These are phyloP conservation scores for Cercospora canescens DNA, from an alignment of 2,329 filamentous ascomycete species.

Conservation along the genomic window DNA sequence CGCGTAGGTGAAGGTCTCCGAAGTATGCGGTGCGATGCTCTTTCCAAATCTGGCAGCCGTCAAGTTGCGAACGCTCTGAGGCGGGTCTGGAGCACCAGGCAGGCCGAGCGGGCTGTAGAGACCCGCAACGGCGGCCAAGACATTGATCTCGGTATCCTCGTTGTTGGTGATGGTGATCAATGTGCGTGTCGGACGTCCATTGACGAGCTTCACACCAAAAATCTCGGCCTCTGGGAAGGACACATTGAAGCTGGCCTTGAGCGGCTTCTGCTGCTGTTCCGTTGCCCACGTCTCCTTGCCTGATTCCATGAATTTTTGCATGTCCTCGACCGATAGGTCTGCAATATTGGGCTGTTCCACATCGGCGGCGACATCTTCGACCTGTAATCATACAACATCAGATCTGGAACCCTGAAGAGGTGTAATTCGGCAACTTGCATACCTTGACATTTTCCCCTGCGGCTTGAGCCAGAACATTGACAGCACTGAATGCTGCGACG, in stretches of 20 bases:
- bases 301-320: slow-evolving; percentile 20
- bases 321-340: slow-evolving; percentile 23
- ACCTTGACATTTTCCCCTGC: slow-evolving; percentile 26
- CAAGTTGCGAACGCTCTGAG: slow-evolving; percentile 76
- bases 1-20: slow-evolving; percentile 74
- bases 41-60: slow-evolving; percentile 73
- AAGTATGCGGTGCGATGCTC: slow-evolving; percentile 72
- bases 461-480: slow-evolving; percentile 63
- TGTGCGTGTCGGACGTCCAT: slow-evolving; percentile 81
- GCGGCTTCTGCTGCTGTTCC: slow-evolving; percentile 52
- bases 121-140: slow-evolving; percentile 75
- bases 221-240: slow-evolving; percentile 70
- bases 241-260: slow-evolving; percentile 56
- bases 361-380: slow-evolving; percentile 21
- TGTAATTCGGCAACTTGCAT: slow-evolving; percentile 24
- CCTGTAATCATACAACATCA: slow-evolving; percentile 18
- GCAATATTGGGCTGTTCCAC: slow-evolving; percentile 13
- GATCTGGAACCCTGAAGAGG: slow-evolving; percentile 21
- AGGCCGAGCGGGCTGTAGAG: slow-evolving; percentile 60
- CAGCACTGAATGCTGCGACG: slow-evolving; percentile 68
- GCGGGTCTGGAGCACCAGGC: slow-evolving; percentile 53
- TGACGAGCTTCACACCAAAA: slow-evolving; percentile 94
- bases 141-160: slow-evolving; percentile 71
- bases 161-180: slow-evolving; percentile 82
- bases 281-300: slow-evolving; percentile 18